Base-by-base conservation (phyloP, 23 red algal species). In the Gracilaria domingensis region DNA sequence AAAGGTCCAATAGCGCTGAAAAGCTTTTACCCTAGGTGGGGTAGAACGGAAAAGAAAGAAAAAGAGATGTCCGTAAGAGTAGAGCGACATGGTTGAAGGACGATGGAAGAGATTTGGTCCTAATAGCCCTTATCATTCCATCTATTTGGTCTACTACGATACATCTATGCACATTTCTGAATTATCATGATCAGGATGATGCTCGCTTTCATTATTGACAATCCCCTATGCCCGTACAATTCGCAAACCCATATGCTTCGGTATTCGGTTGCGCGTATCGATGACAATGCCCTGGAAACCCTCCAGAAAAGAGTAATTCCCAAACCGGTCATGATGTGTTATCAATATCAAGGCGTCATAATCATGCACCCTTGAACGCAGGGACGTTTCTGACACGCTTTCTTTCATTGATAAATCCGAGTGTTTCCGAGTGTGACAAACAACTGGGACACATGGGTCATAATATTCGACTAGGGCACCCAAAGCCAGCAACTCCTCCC, bases 241-340 rank as follows among this genome's bases (percentile, higher is more conserved):
- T 47, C 49, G 56, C 4, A 93, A 26, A 1, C 80, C 90, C 60
- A 79, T 62, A 13, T 67, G 33, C 29, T 35, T 49, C 6, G 74
- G 74, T 30, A 94, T 65, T 37, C 61, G 49, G 75, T 87, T 80
- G 50, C 92, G 92, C 1, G 92, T 94, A 71, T 94, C 92, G 40
- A 94, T 69, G 16, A 94, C 92, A 23, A 83, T 67, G 21, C 92
- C 92, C 17, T 32, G 32, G 53, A 88, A 94, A 34, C 92, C 92
- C 11, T 59, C 26, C 20, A 94, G 54, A 25, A 82, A 86, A 70
- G 35, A 23, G 38, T 82, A 94, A 23, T 54, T 65, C 4, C 51
- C 92, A 48, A 94, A 88, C 44, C 84, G 54, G n/a, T 59, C 54
- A 40, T 96, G 94, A 73, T 96, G 21, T 20, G 94, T 96, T 23